A percentile compares a stretch with the other conserved stretches of the same genome.
Conservation (phyloP, 176 grass and related monocot species). For the Saccharum spontaneum region DNA sequence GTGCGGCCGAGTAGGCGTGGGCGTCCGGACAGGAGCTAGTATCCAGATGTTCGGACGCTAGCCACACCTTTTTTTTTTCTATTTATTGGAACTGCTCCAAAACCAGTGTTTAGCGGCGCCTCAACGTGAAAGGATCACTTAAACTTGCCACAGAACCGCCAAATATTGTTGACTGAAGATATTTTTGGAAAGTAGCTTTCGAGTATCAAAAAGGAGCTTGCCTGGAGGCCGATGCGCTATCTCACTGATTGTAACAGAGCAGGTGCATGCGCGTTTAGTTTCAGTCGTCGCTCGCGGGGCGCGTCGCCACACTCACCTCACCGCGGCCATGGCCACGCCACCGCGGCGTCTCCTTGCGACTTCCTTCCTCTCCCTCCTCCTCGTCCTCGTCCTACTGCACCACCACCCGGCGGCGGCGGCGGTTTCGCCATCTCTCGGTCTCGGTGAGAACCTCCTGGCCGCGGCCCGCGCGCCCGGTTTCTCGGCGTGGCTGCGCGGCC, state of each 20-base stretch:
- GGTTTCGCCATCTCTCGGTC: background rate
- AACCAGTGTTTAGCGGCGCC: background rate
- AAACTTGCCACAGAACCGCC: background rate
- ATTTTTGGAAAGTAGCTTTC: background rate
- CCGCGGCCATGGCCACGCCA: background rate
- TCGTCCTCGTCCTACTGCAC: background rate
- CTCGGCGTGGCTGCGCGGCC: slow-evolving; percentile 45
- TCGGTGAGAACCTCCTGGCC: slow-evolving; percentile 1
- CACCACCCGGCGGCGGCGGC: background rate
- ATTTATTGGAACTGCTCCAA: background rate
- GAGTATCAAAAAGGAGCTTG: background rate
- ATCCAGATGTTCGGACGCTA: too few relatives aligned
- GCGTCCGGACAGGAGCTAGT: too few relatives aligned
- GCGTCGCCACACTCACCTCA: background rate
- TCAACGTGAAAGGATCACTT: background rate
- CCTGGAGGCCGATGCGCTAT: background rate
- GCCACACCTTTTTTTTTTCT: too few relatives aligned
- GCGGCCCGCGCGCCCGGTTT: slow-evolving; percentile 33
- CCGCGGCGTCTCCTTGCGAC: background rate
- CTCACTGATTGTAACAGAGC: background rate
- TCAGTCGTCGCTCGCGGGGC: background rate
- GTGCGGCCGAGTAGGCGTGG: too few relatives aligned
- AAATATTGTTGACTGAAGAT: background rate
- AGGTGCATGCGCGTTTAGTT: background rate
- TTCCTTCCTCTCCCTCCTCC: background rate